These are phyloP conservation scores for Psilocybe cubensis DNA, from an alignment of 768 basidiomycete genomes.

Conservation along the genomic window DNA sequence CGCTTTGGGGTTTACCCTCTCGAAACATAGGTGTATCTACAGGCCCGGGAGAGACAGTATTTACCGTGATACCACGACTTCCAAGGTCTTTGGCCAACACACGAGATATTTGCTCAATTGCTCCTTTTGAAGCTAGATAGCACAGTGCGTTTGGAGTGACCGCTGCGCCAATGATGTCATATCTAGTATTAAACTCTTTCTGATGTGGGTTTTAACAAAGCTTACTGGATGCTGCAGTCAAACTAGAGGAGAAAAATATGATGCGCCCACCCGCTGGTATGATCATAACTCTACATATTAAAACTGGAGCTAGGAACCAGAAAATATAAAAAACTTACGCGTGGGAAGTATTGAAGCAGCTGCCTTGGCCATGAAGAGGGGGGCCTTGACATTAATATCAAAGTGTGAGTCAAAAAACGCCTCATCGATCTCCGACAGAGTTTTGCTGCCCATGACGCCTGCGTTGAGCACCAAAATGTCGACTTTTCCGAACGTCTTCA, in stretches of 20 bases:
- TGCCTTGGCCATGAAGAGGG: slow-evolving; percentile 55
- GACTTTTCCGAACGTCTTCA: slow-evolving; percentile 51
- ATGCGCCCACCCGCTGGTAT: slow-evolving; percentile 52
- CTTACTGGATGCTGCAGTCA: slow-evolving; percentile 45
- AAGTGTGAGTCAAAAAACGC: slow-evolving; percentile 54
- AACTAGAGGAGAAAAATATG: slow-evolving; percentile 58
- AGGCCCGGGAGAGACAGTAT: slow-evolving; percentile 59
- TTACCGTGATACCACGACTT: slow-evolving; percentile 54
- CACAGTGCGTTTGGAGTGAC: slow-evolving; percentile 51
- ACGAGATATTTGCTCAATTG: slow-evolving; percentile 60
- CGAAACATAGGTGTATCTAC: slow-evolving; percentile 61
- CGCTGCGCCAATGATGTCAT: slow-evolving; percentile 26
- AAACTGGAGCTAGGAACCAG: not conserved
- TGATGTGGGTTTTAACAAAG: slow-evolving; percentile 5
- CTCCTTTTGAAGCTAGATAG: slow-evolving; percentile 61
- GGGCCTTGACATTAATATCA: slow-evolving; percentile 61
- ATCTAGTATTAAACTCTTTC: too few relatives aligned
- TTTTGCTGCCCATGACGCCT: slow-evolving; percentile 55
- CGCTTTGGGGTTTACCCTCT: slow-evolving; percentile 49
- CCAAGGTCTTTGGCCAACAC: slow-evolving; percentile 65
- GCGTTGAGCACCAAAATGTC: slow-evolving; percentile 66
- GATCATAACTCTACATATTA: not conserved
- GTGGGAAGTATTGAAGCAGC: slow-evolving; percentile 44
- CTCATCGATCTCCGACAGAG: slow-evolving; percentile 55
- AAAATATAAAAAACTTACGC: slow-evolving; percentile 35